Conservation (phyloP, 202 grass and related monocot genomes). For the Schoenoplectus triqueter region DNA sequence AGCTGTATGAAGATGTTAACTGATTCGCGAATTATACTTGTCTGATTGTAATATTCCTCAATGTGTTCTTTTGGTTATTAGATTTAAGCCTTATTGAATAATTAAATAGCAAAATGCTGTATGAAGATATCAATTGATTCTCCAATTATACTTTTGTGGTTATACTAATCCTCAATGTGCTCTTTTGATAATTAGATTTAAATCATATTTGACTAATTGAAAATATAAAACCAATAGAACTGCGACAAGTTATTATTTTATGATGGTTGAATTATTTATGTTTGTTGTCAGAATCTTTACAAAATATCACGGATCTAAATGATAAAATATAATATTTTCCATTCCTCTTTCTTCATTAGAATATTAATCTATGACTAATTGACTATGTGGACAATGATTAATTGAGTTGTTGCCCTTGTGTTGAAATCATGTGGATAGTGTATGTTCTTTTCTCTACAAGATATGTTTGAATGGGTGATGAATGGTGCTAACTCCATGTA, state of each 20-base stretch:
- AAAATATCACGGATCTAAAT: background rate
- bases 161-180: background rate
- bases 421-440: background rate
- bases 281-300: constrained; percentile 10
- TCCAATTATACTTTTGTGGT: background rate
- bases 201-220: background rate
- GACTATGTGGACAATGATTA: background rate
- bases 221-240: background rate
- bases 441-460: background rate
- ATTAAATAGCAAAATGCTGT: background rate
- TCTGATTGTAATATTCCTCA: background rate
- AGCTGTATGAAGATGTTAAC: constrained; percentile 13
- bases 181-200: background rate
- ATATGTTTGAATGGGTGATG: no score
- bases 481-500: no score
- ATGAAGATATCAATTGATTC: background rate
- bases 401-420: background rate
- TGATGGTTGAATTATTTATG: background rate
- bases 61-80: background rate
- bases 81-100: background rate
- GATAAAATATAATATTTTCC: constrained; percentile 21
- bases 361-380: background rate
- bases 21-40: background rate
- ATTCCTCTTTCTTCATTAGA: background rate
- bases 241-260: background rate